Conservation (phyloP, 352 stramenopile genomes). For the Saprolegnia diclina region DNA sequence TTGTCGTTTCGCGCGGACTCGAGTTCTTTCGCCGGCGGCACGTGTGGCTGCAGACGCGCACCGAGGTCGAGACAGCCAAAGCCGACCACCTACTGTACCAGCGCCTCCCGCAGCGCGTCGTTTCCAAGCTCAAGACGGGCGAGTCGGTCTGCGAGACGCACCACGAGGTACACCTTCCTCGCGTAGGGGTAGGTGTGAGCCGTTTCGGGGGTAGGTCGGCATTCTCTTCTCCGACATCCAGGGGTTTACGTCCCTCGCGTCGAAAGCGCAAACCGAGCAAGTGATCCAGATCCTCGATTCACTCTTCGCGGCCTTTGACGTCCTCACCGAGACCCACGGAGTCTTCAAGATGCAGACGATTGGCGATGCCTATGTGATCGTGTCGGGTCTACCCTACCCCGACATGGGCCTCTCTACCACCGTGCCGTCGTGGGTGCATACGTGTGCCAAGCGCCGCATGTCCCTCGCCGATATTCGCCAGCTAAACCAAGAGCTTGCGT, state of each 20-base stretch:
- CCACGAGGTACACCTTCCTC: too few species aligned
- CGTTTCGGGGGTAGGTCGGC: too few species aligned
- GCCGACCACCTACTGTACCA: conserved; percentile 78
- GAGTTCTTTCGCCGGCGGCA: conserved; percentile 78
- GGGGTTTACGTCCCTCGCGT: conserved; percentile 87
- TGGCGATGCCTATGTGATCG: conserved; percentile 89
- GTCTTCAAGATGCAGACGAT: conserved; percentile 94
- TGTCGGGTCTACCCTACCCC: conserved; percentile 77
- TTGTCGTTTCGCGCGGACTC: conserved; percentile 62
- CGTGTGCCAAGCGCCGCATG: not conserved
- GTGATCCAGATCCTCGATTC: conserved; percentile 88
- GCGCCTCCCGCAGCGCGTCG: conserved; percentile 74
- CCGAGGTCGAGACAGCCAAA: conserved; percentile 74
- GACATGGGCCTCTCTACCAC: conserved; percentile 49
- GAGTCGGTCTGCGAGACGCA: conserved; percentile 80
- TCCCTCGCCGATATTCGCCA: not conserved
- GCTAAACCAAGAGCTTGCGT: not conserved
- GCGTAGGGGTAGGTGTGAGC: too few species aligned
- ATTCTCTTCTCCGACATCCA: conserved; percentile 91
- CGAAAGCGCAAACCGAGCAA: conserved; percentile 69
- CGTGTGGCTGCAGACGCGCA: conserved; percentile 80
- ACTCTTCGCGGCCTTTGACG: conserved; percentile 88
- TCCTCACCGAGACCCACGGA: conserved; percentile 86
- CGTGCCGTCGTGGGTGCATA: not conserved
- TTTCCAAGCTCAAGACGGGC: conserved; percentile 77